A percentile compares a stretch with the other conserved stretches of the same genome.
These are phyloP conservation scores for Triticum dicoccoides DNA, from an alignment of 176 grass and related monocot genomes.

Conservation along the genomic window DNA sequence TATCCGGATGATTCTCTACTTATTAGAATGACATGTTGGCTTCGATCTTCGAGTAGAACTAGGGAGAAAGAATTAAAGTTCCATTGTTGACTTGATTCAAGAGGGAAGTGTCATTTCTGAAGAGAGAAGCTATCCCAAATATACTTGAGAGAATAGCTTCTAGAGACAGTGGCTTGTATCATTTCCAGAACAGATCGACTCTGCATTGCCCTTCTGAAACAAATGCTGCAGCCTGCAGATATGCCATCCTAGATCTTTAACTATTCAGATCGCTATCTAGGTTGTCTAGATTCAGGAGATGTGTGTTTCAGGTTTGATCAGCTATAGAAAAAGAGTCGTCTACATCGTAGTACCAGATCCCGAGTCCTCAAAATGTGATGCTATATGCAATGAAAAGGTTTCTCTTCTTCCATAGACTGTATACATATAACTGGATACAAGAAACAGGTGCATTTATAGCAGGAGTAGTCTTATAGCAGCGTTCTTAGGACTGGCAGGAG, in stretches of 20 bases:
- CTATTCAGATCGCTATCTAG: not conserved
- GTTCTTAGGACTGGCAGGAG: not conserved
- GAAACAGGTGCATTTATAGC: slow-evolving; percentile 6
- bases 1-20: not conserved
- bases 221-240: not conserved
- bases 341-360: not conserved
- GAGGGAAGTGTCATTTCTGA: not conserved
- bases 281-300: not conserved
- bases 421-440: slow-evolving; percentile 25
- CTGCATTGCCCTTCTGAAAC: not conserved
- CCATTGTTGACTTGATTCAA: not conserved
- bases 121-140: not conserved
- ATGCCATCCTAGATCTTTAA: not conserved
- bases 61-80: not conserved
- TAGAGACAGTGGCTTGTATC: not conserved
- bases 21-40: not conserved
- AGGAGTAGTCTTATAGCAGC: slow-evolving; percentile 2
- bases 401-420: slow-evolving; percentile 12
- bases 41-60: not conserved
- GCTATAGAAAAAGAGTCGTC: not conserved
- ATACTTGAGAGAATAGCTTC: not conserved
- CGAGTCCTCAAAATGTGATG: not conserved
- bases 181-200: not conserved
- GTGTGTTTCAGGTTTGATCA: not conserved
- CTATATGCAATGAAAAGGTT: not conserved